These are phyloP conservation scores for Neckera pumila DNA, from an alignment of 225 moss, liverwort and hornwort species.

Conservation along the genomic window DNA sequence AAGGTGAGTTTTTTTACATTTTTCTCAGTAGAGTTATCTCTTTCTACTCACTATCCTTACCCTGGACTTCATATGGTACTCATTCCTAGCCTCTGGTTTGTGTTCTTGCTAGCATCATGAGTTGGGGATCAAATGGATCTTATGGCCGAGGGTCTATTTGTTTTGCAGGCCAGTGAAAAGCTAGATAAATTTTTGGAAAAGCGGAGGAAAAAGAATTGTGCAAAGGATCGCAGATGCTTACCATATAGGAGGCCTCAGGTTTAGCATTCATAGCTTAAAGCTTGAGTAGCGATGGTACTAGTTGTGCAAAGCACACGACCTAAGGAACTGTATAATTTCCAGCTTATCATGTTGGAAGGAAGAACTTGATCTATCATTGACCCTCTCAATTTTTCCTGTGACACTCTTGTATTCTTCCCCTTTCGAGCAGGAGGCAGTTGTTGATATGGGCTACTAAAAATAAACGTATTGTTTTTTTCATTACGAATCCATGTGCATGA, in stretches of 20 bases:
- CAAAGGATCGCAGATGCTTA: slow-evolving; percentile 91
- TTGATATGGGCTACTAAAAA: neutral
- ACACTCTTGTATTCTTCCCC: neutral
- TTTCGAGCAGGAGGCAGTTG: neutral
- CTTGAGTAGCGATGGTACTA: neutral
- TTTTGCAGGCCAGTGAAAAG: slow-evolving; percentile 75
- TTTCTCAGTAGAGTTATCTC: neutral
- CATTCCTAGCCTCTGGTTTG: neutral
- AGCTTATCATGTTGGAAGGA: neutral
- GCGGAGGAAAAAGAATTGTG: slow-evolving; percentile 85
- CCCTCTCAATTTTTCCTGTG: neutral
- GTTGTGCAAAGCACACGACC: neutral
- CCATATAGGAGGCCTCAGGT: slow-evolving; percentile 65
- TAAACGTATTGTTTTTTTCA: neutral
- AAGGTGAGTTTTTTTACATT: slow-evolving; percentile 69
- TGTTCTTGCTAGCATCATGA: neutral
- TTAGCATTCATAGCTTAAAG: neutral
- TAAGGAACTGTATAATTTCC: neutral
- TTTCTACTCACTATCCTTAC: neutral
- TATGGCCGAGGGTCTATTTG: neutral
- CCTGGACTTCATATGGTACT: neutral
- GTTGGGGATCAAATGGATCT: neutral
- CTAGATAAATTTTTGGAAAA: slow-evolving; percentile 84
- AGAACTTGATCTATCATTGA: neutral
- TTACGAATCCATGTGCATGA: neutral